phyloP scores from a whole-genome alignment of 73 alveolate genomes.

The Paramecium sonneborni region DNA sequence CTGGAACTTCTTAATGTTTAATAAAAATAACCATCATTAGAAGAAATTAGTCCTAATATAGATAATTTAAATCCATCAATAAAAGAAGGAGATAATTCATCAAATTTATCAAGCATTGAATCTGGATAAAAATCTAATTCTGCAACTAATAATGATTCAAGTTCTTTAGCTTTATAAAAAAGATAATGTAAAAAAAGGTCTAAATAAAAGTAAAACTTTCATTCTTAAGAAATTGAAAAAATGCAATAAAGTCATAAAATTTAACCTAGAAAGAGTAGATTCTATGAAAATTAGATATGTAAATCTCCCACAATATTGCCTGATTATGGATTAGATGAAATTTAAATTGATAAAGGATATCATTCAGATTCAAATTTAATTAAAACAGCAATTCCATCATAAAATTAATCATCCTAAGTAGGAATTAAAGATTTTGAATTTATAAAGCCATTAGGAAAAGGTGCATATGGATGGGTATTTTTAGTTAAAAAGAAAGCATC shows the following conservation, averaged over 20 bases:
- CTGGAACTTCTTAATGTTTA: not conserved
- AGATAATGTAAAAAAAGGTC: not conserved
- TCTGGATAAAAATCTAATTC: not conserved
- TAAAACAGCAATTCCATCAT: not conserved
- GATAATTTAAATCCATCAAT: not conserved
- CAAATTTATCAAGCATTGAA: not conserved
- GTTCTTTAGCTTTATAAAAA: not conserved
- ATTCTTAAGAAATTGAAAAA: not conserved
- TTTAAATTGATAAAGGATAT: slow-evolving; percentile 11
- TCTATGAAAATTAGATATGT: not conserved
- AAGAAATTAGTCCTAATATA: not conserved
- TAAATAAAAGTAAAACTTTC: not conserved
- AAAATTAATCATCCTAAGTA: not conserved
- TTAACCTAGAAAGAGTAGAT: not conserved
- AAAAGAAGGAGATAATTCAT: not conserved
- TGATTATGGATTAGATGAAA: not conserved
- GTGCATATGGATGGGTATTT: slow-evolving; percentile 69
- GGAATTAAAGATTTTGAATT: slow-evolving; percentile 67
- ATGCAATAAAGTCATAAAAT: not conserved
- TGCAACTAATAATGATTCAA: not conserved
- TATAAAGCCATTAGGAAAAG: slow-evolving; percentile 51
- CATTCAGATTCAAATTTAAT: slow-evolving; percentile 52
- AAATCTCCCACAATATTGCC: not conserved
- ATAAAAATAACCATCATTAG: not conserved
- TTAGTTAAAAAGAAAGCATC: slow-evolving; percentile 59